Conservation (phyloP, 176 grass and related monocot genomes). For the Carex scoparia region DNA sequence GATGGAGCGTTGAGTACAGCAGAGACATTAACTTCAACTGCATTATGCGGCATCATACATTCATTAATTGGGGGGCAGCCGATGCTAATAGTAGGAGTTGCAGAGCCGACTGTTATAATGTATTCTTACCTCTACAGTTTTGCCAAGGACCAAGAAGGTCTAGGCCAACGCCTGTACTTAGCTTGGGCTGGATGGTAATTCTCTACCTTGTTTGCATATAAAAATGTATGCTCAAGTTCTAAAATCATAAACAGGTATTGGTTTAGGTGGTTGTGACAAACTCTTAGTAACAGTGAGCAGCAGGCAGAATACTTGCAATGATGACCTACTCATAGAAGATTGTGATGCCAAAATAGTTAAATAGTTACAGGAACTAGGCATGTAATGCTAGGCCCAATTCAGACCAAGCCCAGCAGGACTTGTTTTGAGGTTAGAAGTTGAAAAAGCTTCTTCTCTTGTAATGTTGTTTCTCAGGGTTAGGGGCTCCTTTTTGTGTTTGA, state of each 20-base stretch:
- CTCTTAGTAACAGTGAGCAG: neutral
- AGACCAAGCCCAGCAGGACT: neutral
- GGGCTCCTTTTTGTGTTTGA: neutral
- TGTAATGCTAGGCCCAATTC: neutral
- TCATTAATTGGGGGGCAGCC: constrained; percentile 83
- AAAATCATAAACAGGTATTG: neutral
- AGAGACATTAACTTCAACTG: constrained; percentile 77
- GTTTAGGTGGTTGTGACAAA: neutral
- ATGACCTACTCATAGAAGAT: neutral
- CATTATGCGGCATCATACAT: constrained; percentile 83
- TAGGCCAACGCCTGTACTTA: constrained; percentile 61
- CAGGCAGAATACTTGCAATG: neutral
- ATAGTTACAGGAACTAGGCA: neutral
- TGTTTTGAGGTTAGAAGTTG: neutral
- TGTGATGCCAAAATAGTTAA: neutral
- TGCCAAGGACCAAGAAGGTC: constrained; percentile 44
- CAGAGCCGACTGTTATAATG: constrained; percentile 93
- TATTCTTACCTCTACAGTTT: constrained; percentile 87
- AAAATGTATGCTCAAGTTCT: neutral
- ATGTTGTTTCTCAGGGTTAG: neutral
- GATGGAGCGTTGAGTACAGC: constrained; percentile 68
- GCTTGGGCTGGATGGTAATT: constrained; percentile 89
- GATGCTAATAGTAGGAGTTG: constrained; percentile 83
- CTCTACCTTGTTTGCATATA: neutral
- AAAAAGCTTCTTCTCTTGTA: neutral